Conservation (phyloP, 2,329 filamentous ascomycete species). For the Fusarium verticillioides region DNA sequence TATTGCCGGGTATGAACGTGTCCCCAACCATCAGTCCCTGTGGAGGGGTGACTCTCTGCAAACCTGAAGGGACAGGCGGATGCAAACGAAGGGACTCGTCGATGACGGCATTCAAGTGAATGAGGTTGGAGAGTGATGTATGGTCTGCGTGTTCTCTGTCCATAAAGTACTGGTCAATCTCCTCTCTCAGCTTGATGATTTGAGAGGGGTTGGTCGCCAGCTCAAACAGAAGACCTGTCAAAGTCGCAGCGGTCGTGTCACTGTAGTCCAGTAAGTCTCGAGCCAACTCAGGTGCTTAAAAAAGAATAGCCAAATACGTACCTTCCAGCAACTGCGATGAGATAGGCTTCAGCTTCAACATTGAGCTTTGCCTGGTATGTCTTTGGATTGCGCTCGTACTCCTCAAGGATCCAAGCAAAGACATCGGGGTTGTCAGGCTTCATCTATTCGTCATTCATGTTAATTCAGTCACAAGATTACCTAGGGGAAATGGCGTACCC, state of each 20-base stretch:
- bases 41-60: slow-evolving; percentile 51
- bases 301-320: neutral
- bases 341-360: slow-evolving; percentile 45
- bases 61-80: slow-evolving; percentile 50
- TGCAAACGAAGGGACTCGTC: slow-evolving; percentile 54
- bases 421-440: slow-evolving; percentile 44
- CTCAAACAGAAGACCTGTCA: slow-evolving; percentile 50
- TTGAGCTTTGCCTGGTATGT: slow-evolving; percentile 38
- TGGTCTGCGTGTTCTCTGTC: slow-evolving; percentile 25
- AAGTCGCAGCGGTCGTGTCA: slow-evolving; percentile 51
- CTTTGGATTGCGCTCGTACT: slow-evolving; percentile 37
- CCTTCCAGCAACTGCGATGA: slow-evolving; percentile 50
- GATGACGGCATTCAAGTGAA: slow-evolving; percentile 51
- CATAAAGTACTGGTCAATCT: slow-evolving; percentile 43
- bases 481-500: neutral
- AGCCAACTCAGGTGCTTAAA: fast-evolving
- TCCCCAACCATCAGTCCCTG: slow-evolving; percentile 47
- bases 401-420: slow-evolving; percentile 48
- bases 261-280: slow-evolving; percentile 9
- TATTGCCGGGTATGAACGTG: slow-evolving; percentile 31
- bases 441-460: neutral
- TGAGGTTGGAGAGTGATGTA: slow-evolving; percentile 36
- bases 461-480: neutral
- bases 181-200: slow-evolving; percentile 48
- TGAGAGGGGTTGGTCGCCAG: slow-evolving; percentile 48